A percentile compares a stretch with the other conserved stretches of the same genome.
Conservation (phyloP, 169 alveolate genomes). For the Amoebophrya sp. region DNA sequence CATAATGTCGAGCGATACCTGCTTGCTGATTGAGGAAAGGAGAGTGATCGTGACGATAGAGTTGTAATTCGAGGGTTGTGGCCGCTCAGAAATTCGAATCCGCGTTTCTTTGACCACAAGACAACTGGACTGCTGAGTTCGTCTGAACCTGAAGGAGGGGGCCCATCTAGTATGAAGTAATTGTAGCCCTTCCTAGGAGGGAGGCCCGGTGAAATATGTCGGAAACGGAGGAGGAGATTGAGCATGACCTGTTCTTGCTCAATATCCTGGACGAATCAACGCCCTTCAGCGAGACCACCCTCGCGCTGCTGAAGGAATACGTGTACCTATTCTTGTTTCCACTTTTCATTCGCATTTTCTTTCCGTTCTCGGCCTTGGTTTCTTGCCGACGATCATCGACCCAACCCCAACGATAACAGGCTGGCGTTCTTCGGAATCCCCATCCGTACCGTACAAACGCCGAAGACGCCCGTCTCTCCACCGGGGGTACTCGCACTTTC, state of each 20-base stretch:
- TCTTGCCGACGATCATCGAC: neutral
- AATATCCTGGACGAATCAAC: neutral
- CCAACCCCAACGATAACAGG: neutral
- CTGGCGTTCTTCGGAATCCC: neutral
- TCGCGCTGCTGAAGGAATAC: neutral
- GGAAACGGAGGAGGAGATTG: neutral
- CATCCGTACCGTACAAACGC: neutral
- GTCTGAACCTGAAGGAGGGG: too few species aligned
- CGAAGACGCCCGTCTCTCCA: neutral
- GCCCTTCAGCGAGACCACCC: neutral
- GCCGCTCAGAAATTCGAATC: too few species aligned
- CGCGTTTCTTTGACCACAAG: too few species aligned
- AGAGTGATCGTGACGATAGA: too few species aligned
- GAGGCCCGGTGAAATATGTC: too few species aligned
- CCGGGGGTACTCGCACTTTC: neutral
- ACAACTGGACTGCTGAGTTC: too few species aligned
- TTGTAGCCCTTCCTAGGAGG: too few species aligned
- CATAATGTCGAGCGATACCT: too few species aligned
- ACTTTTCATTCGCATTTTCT: neutral
- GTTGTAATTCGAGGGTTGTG: too few species aligned
- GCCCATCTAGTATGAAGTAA: too few species aligned
- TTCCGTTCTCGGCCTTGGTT: neutral
- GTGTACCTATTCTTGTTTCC: neutral
- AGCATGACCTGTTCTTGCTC: neutral
- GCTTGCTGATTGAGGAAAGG: too few species aligned